These are phyloP conservation scores for Ogataea siamensis DNA, from an alignment of 805 yeast species.

Conservation along the genomic window DNA sequence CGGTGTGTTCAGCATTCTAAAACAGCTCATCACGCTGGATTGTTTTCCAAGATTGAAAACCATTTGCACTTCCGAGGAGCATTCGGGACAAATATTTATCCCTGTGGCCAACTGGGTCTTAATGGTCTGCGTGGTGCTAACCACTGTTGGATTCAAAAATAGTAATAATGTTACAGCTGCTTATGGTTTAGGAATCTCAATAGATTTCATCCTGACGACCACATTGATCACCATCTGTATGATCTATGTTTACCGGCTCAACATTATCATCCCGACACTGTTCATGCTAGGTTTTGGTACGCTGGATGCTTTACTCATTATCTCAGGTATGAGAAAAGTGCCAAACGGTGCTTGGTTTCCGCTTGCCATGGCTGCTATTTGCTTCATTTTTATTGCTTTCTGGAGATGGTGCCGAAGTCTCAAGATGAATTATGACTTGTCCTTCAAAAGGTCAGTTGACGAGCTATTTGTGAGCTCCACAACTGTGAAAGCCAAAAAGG, in stretches of 20 bases:
- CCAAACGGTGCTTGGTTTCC: constrained; percentile 67
- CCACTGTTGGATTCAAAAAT: constrained; percentile 53
- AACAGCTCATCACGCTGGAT: constrained; percentile 52
- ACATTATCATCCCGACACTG: constrained; percentile 35
- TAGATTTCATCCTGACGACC: constrained; percentile 55
- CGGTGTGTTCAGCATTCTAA: constrained; percentile 51
- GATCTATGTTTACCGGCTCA: constrained; percentile 42
- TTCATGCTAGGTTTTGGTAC: constrained; percentile 43
- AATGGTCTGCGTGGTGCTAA: constrained; percentile 48
- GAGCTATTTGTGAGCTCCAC: constrained; percentile 34
- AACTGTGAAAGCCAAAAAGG: constrained; percentile 21
- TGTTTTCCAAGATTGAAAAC: constrained; percentile 52
- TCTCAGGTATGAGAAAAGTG: constrained; percentile 50
- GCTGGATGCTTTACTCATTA: constrained; percentile 44
- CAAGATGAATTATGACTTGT: constrained; percentile 39
- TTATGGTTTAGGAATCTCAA: constrained; percentile 56
- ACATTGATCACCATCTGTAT: constrained; percentile 44
- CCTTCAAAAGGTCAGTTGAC: constrained; percentile 19
- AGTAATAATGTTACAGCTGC: constrained; percentile 54
- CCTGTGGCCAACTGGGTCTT: constrained; percentile 50
- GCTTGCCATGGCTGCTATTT: constrained; percentile 41
- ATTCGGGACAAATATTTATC: constrained; percentile 51
- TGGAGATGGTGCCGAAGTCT: constrained; percentile 50
- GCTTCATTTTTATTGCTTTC: constrained; percentile 37
- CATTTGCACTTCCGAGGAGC: constrained; percentile 42